Evolutionary conservation across 2,329 filamentous ascomycete genomes (phyloP).

Genomic region (Clarireedia sp.): DNA sequence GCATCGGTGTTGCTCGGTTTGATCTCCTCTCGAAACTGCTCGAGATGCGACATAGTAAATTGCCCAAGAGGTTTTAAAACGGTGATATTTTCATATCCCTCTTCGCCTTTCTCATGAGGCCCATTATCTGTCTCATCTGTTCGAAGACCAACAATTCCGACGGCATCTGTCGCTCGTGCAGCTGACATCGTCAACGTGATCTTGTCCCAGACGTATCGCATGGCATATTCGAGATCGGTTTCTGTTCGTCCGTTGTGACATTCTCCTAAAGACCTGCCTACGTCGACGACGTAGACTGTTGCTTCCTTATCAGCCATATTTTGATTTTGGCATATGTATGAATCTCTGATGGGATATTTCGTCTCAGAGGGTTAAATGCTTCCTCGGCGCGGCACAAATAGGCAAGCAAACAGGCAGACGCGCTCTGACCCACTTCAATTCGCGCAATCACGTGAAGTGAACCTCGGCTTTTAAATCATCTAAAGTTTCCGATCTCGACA

Average conservation of each 20-base stretch:
- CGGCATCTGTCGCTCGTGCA: conserved; percentile 63
- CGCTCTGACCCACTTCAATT: background rate
- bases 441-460: conserved; percentile 7
- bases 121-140: conserved; percentile 70
- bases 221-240: conserved; percentile 79
- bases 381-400: background rate
- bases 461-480: background rate
- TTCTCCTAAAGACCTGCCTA: conserved; percentile 77
- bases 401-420: conserved; percentile 3
- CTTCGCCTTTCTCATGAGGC: conserved; percentile 42
- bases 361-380: background rate
- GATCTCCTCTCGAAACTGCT: conserved; percentile 54
- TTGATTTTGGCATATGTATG: background rate
- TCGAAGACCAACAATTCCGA: conserved; percentile 76
- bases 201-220: conserved; percentile 94
- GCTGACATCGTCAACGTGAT: conserved; percentile 62
- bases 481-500: background rate
- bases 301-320: conserved; percentile 88
- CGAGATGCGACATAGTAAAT: conserved; percentile 60
- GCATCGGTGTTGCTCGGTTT: conserved; percentile 57
- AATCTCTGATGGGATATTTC: background rate
- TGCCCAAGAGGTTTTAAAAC: conserved; percentile 62
- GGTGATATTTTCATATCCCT: conserved; percentile 74
- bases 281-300: conserved; percentile 83
- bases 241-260: conserved; percentile 61